Base-by-base conservation (phyloP, 345 rosid genomes). In the Linum usitatissimum region DNA sequence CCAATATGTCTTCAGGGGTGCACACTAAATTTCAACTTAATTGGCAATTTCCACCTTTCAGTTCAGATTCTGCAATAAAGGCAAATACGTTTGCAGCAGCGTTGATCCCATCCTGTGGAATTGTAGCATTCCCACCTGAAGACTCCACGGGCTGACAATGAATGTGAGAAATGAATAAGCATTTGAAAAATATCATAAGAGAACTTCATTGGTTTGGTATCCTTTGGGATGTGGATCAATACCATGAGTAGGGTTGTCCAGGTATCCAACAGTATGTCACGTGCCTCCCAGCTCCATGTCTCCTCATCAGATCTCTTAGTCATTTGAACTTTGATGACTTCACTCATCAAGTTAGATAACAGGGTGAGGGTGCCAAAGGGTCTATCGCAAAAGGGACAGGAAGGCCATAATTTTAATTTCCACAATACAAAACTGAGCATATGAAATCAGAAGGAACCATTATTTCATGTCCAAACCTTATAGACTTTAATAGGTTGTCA, bases 211-310 rank as follows among this genome's bases (percentile, higher is more conserved):
- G 4, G 10, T 15, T 4, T 4, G 51, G 51, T 10, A 10, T 10
- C 10, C 51, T 45, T 17, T 45, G 51, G 51, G 15, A 45, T 45
- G 17, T 45, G 51, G 30, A 55, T 18, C 76, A 53, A 60, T 85
- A 93, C 99, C 87, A 69, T 64, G 40, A 93, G 99, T 57, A 93
- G 74, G 18, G 85, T 73, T 62, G 88, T 86, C 99, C 99, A 93
- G 55, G 91, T 83, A 76, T 93, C 99, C 73, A 93, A 78, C 69
- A 93, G 79, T 77, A 93, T 90, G 78, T 93, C 99, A 19, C 97
- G 95, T 23, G 96, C 94, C 74, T 84, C 97, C 88, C 94, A 87
- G 77, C 96, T 93, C 99, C 97, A 93, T 45, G 86, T 78, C 76
- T 84, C 98, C 56, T 93, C 83, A 40, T 86, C 94, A 34, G 81